phyloP scores from a whole-genome alignment of 2,329 filamentous ascomycete genomes.

The Claviceps pusilla region DNA sequence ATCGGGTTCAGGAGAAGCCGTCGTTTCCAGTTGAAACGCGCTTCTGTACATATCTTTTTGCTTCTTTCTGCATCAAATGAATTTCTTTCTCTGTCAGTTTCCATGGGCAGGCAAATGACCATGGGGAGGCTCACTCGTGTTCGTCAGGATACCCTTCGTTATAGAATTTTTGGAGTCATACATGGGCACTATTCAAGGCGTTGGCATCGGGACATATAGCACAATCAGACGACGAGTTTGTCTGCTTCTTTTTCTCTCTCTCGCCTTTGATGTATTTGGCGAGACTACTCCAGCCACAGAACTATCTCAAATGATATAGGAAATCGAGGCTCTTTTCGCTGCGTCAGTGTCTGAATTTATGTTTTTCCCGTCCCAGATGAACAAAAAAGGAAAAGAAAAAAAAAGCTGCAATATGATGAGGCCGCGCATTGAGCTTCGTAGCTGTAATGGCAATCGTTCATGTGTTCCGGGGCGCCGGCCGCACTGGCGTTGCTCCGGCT shows the following conservation, averaged over 20 bases:
- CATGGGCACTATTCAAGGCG: conserved; percentile 4
- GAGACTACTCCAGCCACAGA: background rate
- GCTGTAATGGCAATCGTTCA: background rate
- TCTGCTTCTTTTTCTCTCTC: background rate
- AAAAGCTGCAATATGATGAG: too few relatives aligned
- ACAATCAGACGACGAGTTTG: background rate
- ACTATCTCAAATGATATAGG: background rate
- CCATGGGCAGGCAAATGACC: conserved; percentile 6
- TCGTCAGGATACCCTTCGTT: conserved; percentile 20
- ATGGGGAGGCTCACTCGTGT: conserved; percentile 8
- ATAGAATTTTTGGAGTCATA: conserved; percentile 13
- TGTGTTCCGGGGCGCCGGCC: background rate
- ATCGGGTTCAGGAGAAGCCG: background rate
- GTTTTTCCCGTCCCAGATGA: background rate
- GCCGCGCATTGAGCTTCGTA: background rate
- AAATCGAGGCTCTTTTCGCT: too few relatives aligned
- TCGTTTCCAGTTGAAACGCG: background rate
- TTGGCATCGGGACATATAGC: conserved; percentile 14
- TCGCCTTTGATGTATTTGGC: background rate
- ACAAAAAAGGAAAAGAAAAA: too few relatives aligned
- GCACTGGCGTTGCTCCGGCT: background rate
- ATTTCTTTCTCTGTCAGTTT: conserved; percentile 1
- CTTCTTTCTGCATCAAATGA: background rate
- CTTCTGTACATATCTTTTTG: conserved; percentile 3
- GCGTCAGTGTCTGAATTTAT: background rate